These are phyloP conservation scores for Cordyceps cicadae DNA, from an alignment of 2,329 filamentous ascomycete genomes.

Conservation along the genomic window DNA sequence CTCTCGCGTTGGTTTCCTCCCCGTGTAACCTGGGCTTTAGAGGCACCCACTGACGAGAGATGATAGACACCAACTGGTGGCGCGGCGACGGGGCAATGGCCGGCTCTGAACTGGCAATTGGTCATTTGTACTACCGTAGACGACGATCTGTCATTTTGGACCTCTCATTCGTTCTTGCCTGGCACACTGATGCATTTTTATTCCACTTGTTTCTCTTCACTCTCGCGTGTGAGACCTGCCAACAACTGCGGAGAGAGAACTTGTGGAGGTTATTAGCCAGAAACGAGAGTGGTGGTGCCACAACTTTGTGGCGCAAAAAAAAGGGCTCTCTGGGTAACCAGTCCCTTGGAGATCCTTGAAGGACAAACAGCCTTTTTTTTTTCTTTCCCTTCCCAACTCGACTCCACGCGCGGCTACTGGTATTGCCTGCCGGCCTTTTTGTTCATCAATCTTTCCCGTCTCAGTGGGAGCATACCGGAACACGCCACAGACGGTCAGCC, in stretches of 20 bases:
- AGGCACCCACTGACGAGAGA: neutral
- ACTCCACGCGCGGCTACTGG: neutral
- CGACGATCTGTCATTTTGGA: neutral
- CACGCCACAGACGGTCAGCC: neutral
- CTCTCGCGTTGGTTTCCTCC: neutral
- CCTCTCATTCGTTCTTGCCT: neutral
- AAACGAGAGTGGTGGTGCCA: neutral
- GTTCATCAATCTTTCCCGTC: no score
- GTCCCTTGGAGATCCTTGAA: neutral
- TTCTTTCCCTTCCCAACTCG: neutral
- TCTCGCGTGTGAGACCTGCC: neutral
- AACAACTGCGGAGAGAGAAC: neutral
- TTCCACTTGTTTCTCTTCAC: neutral
- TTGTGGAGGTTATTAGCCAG: neutral
- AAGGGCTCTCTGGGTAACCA: neutral
- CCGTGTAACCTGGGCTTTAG: neutral
- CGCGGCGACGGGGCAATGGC: neutral
- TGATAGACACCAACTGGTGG: neutral
- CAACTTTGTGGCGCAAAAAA: neutral
- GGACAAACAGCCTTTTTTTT: neutral
- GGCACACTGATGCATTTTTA: neutral
- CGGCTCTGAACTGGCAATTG: neutral
- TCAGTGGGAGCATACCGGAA: neutral
- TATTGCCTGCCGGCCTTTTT: neutral
- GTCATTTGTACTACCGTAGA: neutral